phyloP scores from a whole-genome alignment of 2,329 filamentous ascomycete genomes.

The Apiospora malaysiana region DNA sequence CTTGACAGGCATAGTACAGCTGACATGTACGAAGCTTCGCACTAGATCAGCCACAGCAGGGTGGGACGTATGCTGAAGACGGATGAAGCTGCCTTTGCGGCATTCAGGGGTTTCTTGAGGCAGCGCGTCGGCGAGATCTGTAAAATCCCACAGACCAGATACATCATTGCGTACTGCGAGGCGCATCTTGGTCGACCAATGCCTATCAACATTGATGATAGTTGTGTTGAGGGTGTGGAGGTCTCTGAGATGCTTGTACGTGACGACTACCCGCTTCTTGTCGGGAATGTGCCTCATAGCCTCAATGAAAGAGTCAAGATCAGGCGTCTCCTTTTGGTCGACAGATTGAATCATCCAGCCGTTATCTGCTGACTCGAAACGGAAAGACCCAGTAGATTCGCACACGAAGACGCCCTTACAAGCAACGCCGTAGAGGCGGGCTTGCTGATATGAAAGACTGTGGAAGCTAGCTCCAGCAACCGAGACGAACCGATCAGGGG shows the following conservation, averaged over 20 bases:
- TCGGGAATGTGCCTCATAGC: constrained; percentile 89
- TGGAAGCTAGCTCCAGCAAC: constrained; percentile 96
- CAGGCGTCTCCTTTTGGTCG: constrained; percentile 88
- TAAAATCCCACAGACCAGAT: constrained; percentile 94
- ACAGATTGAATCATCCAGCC: constrained; percentile 94
- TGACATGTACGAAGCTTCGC: constrained; percentile 91
- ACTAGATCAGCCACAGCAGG: constrained; percentile 92
- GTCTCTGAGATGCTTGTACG: constrained; percentile 94
- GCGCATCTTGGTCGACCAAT: constrained; percentile 96
- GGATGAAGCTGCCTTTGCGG: constrained; percentile 87
- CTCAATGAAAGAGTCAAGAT: constrained; percentile 86
- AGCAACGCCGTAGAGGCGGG: constrained; percentile 91
- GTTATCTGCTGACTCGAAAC: constrained; percentile 87
- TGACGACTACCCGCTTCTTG: constrained; percentile 84
- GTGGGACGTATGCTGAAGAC: constrained; percentile 86
- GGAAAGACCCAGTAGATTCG: constrained; percentile 93
- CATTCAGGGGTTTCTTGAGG: constrained; percentile 75
- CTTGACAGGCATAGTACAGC: constrained; percentile 93
- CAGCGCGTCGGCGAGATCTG: constrained; percentile 80
- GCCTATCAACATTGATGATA: constrained; percentile 90
- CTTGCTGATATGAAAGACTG: constrained; percentile 95
- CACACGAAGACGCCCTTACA: constrained; percentile 94
- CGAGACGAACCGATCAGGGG: constrained; percentile 92
- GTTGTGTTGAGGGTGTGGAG: constrained; percentile 93
- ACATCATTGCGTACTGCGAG: constrained; percentile 88